These are phyloP conservation scores for Schizophyllum commune DNA, from an alignment of 1,284 basidiomycete species.

Conservation along the genomic window DNA sequence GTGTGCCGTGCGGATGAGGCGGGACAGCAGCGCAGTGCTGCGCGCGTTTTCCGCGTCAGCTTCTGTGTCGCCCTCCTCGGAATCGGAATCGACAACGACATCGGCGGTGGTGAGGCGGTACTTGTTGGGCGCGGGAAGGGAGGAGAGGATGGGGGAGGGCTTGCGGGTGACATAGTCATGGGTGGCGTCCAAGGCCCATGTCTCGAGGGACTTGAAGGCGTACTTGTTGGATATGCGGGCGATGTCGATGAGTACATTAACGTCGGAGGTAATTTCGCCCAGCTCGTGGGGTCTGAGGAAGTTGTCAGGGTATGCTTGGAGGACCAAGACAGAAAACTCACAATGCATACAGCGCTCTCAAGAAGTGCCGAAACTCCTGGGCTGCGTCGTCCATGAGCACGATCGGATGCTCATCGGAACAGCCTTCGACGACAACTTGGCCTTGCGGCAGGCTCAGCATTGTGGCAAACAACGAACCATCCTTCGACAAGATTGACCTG, in stretches of 20 bases:
- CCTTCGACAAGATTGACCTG: slow-evolving; percentile 50
- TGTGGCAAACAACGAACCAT: slow-evolving; percentile 51
- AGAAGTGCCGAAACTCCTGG: slow-evolving; percentile 55
- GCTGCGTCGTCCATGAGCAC: slow-evolving; percentile 50
- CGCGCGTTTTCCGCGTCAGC: background rate
- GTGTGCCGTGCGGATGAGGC: slow-evolving; percentile 55
- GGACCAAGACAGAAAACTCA: slow-evolving; percentile 11
- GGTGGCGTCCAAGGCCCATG: slow-evolving; percentile 59
- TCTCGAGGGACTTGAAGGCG: slow-evolving; percentile 59
- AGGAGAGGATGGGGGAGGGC: slow-evolving; percentile 43
- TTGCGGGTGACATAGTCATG: slow-evolving; percentile 53
- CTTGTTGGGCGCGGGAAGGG: slow-evolving; percentile 25
- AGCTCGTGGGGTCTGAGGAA: slow-evolving; percentile 50
- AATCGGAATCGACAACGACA: slow-evolving; percentile 11
- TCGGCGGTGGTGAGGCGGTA: slow-evolving; percentile 21
- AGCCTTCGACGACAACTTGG: slow-evolving; percentile 38
- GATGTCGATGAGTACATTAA: slow-evolving; percentile 52
- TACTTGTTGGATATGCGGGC: slow-evolving; percentile 59
- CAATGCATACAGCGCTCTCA: slow-evolving; percentile 54
- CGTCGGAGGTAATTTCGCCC: slow-evolving; percentile 36
- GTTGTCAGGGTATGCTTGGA: slow-evolving; percentile 4
- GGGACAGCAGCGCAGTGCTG: slow-evolving; percentile 41
- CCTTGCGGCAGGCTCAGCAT: slow-evolving; percentile 61
- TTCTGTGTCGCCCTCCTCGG: slow-evolving; percentile 11
- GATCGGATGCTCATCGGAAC: slow-evolving; percentile 56